phyloP scores from a whole-genome alignment of 2,329 filamentous ascomycete genomes.

The Diatrype stigma region DNA sequence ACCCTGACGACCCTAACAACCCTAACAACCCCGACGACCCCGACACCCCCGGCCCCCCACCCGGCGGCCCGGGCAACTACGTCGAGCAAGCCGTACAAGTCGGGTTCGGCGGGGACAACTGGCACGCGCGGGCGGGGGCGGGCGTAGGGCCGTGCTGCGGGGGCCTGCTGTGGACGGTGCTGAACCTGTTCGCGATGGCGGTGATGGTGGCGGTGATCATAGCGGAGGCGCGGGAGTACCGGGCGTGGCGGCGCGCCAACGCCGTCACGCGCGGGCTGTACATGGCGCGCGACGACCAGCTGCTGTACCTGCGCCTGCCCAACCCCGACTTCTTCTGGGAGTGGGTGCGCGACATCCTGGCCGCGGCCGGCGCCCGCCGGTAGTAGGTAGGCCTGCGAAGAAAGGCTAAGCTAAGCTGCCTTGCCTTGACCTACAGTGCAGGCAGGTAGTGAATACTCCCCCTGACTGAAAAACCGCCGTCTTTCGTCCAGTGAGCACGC shows the following conservation, averaged over 20 bases:
- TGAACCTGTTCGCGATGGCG: slow-evolving; percentile 1
- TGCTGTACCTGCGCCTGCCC: slow-evolving; percentile 11
- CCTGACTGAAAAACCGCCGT: no score
- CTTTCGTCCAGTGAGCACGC: no score
- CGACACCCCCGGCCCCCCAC: no score
- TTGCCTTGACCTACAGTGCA: no score
- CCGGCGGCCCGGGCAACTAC: no score
- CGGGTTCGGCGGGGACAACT: not conserved
- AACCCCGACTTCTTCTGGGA: slow-evolving; percentile 14
- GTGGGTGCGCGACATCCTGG: not conserved
- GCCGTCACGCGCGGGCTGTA: slow-evolving; percentile 11
- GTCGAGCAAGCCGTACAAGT: no score
- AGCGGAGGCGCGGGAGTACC: slow-evolving; percentile 12
- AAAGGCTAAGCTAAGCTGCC: not conserved
- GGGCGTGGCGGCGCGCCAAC: slow-evolving; percentile 13
- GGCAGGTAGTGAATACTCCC: no score
- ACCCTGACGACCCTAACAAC: no score
- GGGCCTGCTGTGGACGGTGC: not conserved
- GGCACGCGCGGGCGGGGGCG: not conserved
- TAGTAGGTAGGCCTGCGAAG: not conserved
- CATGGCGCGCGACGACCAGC: not conserved
- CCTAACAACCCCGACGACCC: no score
- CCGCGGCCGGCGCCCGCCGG: not conserved
- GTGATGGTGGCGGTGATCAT: slow-evolving; percentile 9
- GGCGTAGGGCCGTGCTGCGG: not conserved